A percentile compares a stretch with the other conserved stretches of the same genome.
Evolutionary conservation across 2,329 filamentous ascomycete genomes (phyloP).

Genomic region (Arthrobotrys iridis): DNA sequence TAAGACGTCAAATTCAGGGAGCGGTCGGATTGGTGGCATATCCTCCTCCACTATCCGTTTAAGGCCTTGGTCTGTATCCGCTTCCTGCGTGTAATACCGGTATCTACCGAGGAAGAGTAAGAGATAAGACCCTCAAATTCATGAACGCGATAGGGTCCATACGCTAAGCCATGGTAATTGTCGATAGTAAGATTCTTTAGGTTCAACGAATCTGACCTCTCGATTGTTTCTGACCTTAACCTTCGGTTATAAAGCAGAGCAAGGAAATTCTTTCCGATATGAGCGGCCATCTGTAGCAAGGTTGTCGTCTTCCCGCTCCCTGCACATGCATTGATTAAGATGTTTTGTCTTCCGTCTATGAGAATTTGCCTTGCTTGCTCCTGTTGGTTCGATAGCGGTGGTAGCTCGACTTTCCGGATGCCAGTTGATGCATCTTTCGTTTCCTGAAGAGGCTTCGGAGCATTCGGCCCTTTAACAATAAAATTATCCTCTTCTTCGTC

Average conservation of each 20-base stretch:
- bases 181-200: conserved; percentile 51
- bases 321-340: conserved; percentile 55
- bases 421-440: conserved; percentile 37
- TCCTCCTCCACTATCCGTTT: conserved; percentile 53
- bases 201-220: conserved; percentile 27
- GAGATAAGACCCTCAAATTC: background rate
- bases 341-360: conserved; percentile 44
- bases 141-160: background rate
- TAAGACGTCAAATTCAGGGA: conserved; percentile 51
- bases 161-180: conserved; percentile 55
- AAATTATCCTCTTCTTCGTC: conserved; percentile 16
- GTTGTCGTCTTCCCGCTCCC: conserved; percentile 56
- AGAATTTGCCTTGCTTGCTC: conserved; percentile 43
- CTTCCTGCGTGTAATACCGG: conserved; percentile 51
- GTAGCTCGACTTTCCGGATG: conserved; percentile 27
- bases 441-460: conserved; percentile 38
- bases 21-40: conserved; percentile 19
- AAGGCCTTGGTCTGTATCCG: conserved; percentile 54
- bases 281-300: conserved; percentile 49
- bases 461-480: conserved; percentile 28
- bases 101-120: conserved; percentile 10
- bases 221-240: conserved; percentile 47
- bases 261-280: conserved; percentile 38
- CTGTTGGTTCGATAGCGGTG: conserved; percentile 39
- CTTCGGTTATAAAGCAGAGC: conserved; percentile 54